phyloP scores from a whole-genome alignment of 148 eudicot genomes.

The Salicornia ramosissima region DNA sequence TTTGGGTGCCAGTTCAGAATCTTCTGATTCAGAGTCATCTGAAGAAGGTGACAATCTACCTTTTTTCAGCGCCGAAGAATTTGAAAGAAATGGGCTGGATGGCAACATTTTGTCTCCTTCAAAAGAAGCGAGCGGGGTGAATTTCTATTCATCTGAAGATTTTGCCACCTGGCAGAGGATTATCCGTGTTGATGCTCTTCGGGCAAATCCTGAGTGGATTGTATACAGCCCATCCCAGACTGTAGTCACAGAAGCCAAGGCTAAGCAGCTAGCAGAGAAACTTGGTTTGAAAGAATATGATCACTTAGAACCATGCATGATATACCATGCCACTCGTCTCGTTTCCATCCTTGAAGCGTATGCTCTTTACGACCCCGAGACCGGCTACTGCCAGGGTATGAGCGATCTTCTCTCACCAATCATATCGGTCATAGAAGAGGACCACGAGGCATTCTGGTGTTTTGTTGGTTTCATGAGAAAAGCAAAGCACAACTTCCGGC shows the following conservation, averaged over 20 bases:
- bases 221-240: constrained; percentile 60
- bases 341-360: constrained; percentile 96
- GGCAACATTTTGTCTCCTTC: constrained; percentile 3
- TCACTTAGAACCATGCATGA: constrained; percentile 65
- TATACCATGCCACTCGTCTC: constrained; percentile 90
- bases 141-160: constrained; percentile 42
- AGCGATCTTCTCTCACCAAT: constrained; percentile 96
- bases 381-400: constrained; percentile 98
- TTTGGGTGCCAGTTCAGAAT: constrained; percentile 36
- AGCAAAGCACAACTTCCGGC: constrained; percentile 92
- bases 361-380: constrained; percentile 86
- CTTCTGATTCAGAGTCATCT: constrained; percentile 74
- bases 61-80: constrained; percentile 31
- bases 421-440: constrained; percentile 68
- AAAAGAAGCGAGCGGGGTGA: background rate
- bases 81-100: constrained; percentile 37
- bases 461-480: constrained; percentile 96
- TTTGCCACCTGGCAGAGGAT: constrained; percentile 92
- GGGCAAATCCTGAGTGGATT: constrained; percentile 87
- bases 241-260: constrained; percentile 51
- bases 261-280: constrained; percentile 58
- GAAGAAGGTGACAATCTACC: constrained; percentile 45
- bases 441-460: constrained; percentile 95
- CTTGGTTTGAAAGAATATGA: constrained; percentile 81
- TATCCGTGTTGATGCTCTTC: constrained; percentile 85